These are phyloP conservation scores for Torulaspora maleeae DNA, from an alignment of 805 yeast genomes.

Conservation along the genomic window DNA sequence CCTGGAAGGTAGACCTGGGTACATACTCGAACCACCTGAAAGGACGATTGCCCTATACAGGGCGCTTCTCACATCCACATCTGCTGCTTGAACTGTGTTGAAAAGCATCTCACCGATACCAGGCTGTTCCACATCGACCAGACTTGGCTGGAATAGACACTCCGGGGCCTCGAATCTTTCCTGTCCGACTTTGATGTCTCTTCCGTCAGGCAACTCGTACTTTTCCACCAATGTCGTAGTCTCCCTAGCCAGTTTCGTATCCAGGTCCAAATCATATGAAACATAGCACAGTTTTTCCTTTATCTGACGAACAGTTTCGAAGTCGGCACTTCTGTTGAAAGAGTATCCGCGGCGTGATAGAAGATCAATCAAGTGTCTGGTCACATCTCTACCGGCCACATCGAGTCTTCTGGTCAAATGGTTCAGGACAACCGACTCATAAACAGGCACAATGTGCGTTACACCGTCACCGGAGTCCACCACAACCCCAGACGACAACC, in stretches of 20 bases:
- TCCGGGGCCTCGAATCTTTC: conserved; percentile 72
- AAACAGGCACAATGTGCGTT: conserved; percentile 96
- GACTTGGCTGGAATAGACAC: conserved; percentile 91
- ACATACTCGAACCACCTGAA: conserved; percentile 98
- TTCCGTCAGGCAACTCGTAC: conserved; percentile 94
- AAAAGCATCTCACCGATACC: conserved; percentile 92
- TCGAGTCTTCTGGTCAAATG: conserved; percentile 89
- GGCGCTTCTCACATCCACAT: conserved; percentile 85
- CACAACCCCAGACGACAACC: conserved; percentile 93
- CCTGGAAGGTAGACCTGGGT: conserved; percentile 95
- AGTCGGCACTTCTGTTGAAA: conserved; percentile 96
- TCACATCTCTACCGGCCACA: conserved; percentile 97
- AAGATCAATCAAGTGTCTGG: conserved; percentile 88
- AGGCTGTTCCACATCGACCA: conserved; percentile 94
- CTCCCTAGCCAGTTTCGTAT: conserved; percentile 79
- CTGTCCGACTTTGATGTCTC: conserved; percentile 87
- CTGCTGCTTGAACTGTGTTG: conserved; percentile 91
- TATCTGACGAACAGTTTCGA: conserved; percentile 96
- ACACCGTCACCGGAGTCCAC: conserved; percentile 96
- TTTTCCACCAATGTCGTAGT: conserved; percentile 92
- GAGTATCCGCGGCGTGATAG: conserved; percentile 95
- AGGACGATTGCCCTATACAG: conserved; percentile 88
- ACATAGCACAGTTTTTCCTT: conserved; percentile 95
- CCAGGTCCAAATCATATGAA: conserved; percentile 88
- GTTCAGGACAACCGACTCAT: conserved; percentile 93